These are phyloP conservation scores for Grifola frondosa DNA, from an alignment of 1,284 basidiomycete species.

Conservation along the genomic window DNA sequence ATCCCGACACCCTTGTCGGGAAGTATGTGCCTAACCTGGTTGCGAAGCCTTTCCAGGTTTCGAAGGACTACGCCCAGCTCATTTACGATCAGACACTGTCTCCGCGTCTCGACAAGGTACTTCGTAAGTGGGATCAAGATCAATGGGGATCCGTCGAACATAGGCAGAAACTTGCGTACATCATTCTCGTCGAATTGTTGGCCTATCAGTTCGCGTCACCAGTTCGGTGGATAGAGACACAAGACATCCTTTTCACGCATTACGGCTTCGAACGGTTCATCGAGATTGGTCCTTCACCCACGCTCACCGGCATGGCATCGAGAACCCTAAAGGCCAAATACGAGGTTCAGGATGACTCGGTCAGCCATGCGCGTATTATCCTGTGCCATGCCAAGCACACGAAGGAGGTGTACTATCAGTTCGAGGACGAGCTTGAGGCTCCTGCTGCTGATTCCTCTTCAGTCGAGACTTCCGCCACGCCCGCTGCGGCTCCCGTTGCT, in stretches of 20 bases:
- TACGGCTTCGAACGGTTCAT: constrained; percentile 93
- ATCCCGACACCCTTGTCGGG: constrained; percentile 89
- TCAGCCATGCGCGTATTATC: constrained; percentile 79
- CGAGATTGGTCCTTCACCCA: constrained; percentile 95
- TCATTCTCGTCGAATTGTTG: constrained; percentile 93
- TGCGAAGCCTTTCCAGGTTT: constrained; percentile 91
- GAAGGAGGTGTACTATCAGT: constrained; percentile 97
- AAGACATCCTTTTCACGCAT: constrained; percentile 89
- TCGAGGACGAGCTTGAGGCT: constrained; percentile 82
- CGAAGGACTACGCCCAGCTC: constrained; percentile 88
- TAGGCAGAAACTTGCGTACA: constrained; percentile 91
- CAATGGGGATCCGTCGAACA: constrained; percentile 82
- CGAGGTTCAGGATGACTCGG: constrained; percentile 85
- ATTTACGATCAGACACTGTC: constrained; percentile 96
- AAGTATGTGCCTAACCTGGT: constrained; percentile 98
- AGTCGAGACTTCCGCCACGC: constrained; percentile 39
- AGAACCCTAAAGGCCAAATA: constrained; percentile 97
- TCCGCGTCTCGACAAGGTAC: constrained; percentile 88
- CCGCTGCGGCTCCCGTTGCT: constrained; percentile 44
- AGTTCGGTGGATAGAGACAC: constrained; percentile 98
- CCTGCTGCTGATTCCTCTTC: constrained; percentile 44
- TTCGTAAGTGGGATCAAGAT: constrained; percentile 93
- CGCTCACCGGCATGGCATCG: constrained; percentile 93
- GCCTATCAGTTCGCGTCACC: constrained; percentile 97
- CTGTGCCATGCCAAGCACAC: constrained; percentile 93